Base-by-base conservation (phyloP, 2,329 filamentous ascomycete genomes). In the Emmonsiellopsis sp. region DNA sequence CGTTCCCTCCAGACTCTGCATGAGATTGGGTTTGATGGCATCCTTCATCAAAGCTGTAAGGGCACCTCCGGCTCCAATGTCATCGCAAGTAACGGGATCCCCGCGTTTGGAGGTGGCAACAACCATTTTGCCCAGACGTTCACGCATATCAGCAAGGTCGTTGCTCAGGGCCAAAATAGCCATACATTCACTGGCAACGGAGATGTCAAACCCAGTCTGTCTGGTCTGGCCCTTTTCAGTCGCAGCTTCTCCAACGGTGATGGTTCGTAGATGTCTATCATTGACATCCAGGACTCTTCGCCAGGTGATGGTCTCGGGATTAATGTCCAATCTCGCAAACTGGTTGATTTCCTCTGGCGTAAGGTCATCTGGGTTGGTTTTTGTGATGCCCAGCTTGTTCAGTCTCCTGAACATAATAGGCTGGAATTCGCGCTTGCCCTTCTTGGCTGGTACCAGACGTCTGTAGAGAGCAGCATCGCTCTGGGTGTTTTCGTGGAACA, bases 181-280 rank as follows among this genome's bases (percentile, higher is more conserved):
- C 93, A 98, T 98, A 69, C 90, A 95, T 71, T 97, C 93, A 69
- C 88, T 94, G 42, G 93, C 93, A 33, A 98, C 93, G 0, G 92
- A 95, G 61, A 98, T 98, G 67, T 98, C 93, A 65, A 98, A 98
- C 44, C 88, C 91, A 34, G 93, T 97, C 70, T 93, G 82, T 57
- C 93, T 84, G 31, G 83, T 87, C 61, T 89, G 83, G 11, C 91
- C 91, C 75, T 90, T 95, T 73, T 98, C 93, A 0, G 92, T 95
- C 3, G 87, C 77, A 0, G 92, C 92, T 59, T 86, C 86, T 40
- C 93, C 93, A 57, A 97, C 81, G 2, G 89, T 95, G 63, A 97
- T 83, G 52, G 88, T 86, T 65, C 93, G 85, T 56, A 98, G 78
- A 72, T 96, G 90, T 59, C 93, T 85, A 71, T 98, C 93, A 68